Conservation (phyloP, 1,284 basidiomycete genomes). For the Boletus semigastroideus region DNA sequence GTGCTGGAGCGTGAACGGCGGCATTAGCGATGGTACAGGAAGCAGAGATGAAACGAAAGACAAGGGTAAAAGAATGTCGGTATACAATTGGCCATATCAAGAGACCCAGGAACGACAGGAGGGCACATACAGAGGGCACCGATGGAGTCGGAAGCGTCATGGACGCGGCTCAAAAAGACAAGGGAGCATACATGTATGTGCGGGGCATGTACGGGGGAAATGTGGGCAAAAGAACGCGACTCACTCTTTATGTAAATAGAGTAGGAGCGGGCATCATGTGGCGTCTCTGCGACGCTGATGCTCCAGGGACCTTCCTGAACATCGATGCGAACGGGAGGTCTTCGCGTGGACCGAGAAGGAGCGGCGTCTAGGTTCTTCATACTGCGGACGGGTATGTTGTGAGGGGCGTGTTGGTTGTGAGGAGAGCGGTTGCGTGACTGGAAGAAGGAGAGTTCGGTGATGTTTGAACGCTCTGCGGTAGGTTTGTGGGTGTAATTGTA, state of each 20-base stretch:
- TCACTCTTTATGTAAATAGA: conserved; percentile 71
- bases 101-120: conserved; percentile 16
- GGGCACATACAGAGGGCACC: conserved; percentile 20
- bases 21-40: conserved; percentile 28
- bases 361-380: conserved; percentile 40
- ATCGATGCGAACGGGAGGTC: conserved; percentile 51
- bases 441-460: conserved; percentile 41
- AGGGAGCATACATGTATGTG: conserved; percentile 23
- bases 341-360: conserved; percentile 34
- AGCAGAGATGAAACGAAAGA: conserved; percentile 14
- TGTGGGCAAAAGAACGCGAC: conserved; percentile 35
- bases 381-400: conserved; percentile 31
- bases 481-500: conserved; percentile 27
- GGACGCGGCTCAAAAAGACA: conserved; percentile 22
- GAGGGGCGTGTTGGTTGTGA: conserved; percentile 33
- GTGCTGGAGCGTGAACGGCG: conserved; percentile 50
- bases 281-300: conserved; percentile 71
- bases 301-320: conserved; percentile 70
- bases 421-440: conserved; percentile 30
- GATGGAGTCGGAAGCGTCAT: conserved; percentile 31
- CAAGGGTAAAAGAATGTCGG: conserved; percentile 14
- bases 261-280: conserved; percentile 57
- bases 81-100: conserved; percentile 16
- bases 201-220: conserved; percentile 19
- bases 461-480: conserved; percentile 32